phyloP scores from a whole-genome alignment of 805 yeast species.

The Clavispora asparagi region DNA sequence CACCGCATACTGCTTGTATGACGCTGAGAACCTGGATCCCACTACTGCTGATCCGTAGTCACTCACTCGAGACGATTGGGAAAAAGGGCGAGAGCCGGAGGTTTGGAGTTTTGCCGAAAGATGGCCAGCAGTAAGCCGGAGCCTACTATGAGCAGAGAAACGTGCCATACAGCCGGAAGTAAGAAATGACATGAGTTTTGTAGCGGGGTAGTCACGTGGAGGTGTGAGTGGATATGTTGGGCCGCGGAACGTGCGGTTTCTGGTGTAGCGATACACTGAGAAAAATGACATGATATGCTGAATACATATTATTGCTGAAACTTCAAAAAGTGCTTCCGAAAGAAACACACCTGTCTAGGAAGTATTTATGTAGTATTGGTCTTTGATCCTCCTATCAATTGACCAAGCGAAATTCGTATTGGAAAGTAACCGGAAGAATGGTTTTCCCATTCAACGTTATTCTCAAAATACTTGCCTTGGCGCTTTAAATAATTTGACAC shows the following conservation, averaged over 20 bases:
- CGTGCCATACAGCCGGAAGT: not conserved
- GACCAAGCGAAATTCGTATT: too few relatives aligned
- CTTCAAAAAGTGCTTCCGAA: too few relatives aligned
- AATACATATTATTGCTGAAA: too few relatives aligned
- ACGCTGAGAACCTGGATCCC: conserved; percentile 33
- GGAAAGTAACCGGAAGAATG: too few relatives aligned
- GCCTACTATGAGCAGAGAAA: conserved; percentile 6
- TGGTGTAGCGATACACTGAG: too few relatives aligned
- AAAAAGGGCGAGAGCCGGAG: not conserved
- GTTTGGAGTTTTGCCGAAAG: not conserved
- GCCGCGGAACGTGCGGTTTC: not conserved
- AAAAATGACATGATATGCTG: too few relatives aligned
- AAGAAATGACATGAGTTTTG: not conserved
- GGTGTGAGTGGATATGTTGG: not conserved
- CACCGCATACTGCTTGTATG: conserved; percentile 40
- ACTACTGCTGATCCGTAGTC: not conserved
- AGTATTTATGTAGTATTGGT: too few relatives aligned
- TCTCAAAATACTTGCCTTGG: too few relatives aligned
- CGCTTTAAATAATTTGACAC: too few relatives aligned
- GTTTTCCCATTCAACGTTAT: too few relatives aligned
- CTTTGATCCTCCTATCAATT: too few relatives aligned
- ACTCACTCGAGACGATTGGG: not conserved
- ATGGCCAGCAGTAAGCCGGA: conserved; percentile 3
- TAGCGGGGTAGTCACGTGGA: not conserved
- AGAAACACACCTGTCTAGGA: too few relatives aligned